Evolutionary conservation across 495 filamentous ascomycete species (phyloP).

Genomic region (Neurospora sublineolata): DNA sequence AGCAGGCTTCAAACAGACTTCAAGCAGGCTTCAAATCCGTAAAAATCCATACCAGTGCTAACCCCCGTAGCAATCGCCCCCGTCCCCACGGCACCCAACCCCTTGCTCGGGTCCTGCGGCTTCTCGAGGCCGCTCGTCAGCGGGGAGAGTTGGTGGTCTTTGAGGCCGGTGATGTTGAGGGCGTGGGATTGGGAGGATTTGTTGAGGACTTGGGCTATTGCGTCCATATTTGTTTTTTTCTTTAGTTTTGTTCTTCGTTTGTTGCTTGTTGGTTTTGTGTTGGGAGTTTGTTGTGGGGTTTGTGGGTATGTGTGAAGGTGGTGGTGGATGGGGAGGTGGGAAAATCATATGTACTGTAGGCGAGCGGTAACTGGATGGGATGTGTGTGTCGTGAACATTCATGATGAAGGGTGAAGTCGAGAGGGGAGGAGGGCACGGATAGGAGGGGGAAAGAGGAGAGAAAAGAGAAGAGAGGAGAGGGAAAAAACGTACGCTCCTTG

Average conservation of each 20-base stretch:
- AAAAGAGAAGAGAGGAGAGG: not conserved
- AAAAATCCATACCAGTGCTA: no score
- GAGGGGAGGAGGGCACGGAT: not conserved
- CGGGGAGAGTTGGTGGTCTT: slow-evolving; percentile 1
- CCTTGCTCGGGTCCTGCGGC: not conserved
- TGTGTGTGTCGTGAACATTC: no score
- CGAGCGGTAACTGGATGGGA: no score
- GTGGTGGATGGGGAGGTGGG: no score
- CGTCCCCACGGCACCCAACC: not conserved
- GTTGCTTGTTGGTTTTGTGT: no score
- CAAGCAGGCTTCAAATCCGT: no score
- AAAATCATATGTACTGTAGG: no score
- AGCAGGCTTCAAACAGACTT: no score
- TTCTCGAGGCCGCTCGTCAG: slow-evolving; percentile 4
- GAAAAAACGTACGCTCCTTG: slow-evolving; percentile 8
- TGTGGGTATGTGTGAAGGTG: no score
- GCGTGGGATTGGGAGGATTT: not conserved
- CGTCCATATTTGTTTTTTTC: not conserved
- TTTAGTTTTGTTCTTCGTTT: no score
- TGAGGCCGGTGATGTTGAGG: slow-evolving; percentile 1
- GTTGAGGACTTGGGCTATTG: not conserved
- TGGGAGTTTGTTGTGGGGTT: no score
- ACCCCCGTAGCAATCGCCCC: no score
- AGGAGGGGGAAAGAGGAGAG: not conserved
- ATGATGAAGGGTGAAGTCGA: not conserved